A percentile compares a stretch with the other conserved stretches of the same genome.
Conservation (phyloP, 306 rosid genomes). For the Sechiopsis laciniata region DNA sequence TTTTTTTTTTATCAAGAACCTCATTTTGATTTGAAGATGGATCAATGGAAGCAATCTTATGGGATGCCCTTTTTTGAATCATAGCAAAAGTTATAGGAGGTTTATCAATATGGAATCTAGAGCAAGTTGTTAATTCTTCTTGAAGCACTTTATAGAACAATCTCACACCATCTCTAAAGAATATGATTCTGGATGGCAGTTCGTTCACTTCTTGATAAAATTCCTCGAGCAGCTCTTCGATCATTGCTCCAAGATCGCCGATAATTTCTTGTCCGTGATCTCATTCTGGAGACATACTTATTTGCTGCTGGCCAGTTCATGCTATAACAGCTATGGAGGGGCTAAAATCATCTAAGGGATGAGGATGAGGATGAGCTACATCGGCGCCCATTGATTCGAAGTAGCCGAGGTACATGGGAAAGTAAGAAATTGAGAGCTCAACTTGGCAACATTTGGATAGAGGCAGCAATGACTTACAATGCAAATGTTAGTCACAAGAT, state of each 20-base stretch:
- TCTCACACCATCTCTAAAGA: constrained; percentile 97
- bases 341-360: constrained; percentile 82
- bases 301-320: constrained; percentile 98
- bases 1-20: constrained; percentile 51
- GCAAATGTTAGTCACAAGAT: constrained; percentile 81
- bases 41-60: constrained; percentile 77
- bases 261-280: constrained; percentile 96
- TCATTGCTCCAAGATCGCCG: constrained; percentile 74
- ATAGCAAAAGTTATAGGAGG: constrained; percentile 80
- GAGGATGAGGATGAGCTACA: constrained; percentile 98
- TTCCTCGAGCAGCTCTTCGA: constrained; percentile 73
- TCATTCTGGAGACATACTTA: constrained; percentile 85
- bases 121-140: constrained; percentile 68
- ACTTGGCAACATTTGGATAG: constrained; percentile 63
- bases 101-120: constrained; percentile 47
- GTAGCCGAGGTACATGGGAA: constrained; percentile 73
- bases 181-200: constrained; percentile 72
- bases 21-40: constrained; percentile 47
- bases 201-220: constrained; percentile 62
- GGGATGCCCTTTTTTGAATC: constrained; percentile 93
- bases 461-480: constrained; percentile 86
- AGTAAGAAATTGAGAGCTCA: constrained; percentile 83
- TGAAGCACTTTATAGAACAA: constrained; percentile 66
- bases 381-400: constrained; percentile 72
- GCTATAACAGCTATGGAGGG: constrained; percentile 97